A percentile compares a stretch with the other conserved stretches of the same genome.
phyloP scores from a whole-genome alignment of 352 stramenopile species.

The Globisporangium yorkense region DNA sequence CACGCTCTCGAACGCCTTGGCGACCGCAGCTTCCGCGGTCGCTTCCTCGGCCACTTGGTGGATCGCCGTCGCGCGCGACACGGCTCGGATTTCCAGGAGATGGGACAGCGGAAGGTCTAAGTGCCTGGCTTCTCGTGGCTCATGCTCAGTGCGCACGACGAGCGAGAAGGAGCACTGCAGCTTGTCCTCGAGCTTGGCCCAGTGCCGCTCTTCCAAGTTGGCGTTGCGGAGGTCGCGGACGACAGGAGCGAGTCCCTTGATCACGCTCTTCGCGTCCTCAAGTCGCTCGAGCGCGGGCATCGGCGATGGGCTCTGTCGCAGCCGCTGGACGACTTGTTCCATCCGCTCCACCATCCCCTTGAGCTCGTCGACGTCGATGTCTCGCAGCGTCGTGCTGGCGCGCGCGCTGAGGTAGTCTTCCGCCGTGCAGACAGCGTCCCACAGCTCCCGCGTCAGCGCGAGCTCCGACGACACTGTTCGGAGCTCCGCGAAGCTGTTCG shows the following conservation, averaged over 20 bases:
- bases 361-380: conserved; percentile 43
- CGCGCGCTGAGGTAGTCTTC: conserved; percentile 36
- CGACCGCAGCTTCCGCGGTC: conserved; percentile 53
- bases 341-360: conserved; percentile 17
- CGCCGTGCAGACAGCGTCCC: conserved; percentile 41
- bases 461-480: conserved; percentile 27
- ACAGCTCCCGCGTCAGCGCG: conserved; percentile 54
- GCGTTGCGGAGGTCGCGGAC: conserved; percentile 62
- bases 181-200: conserved; percentile 70
- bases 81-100: conserved; percentile 40
- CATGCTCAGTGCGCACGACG: not conserved
- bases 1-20: conserved; percentile 51
- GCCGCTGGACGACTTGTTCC: conserved; percentile 14
- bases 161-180: conserved; percentile 37
- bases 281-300: conserved; percentile 30
- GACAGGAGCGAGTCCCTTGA: conserved; percentile 42
- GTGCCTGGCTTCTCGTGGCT: conserved; percentile 5
- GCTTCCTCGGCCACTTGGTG: conserved; percentile 70
- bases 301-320: conserved; percentile 16
- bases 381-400: conserved; percentile 29
- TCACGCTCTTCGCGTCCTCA: conserved; percentile 25
- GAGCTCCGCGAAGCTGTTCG: conserved; percentile 36
- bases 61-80: conserved; percentile 33
- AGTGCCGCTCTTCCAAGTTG: conserved; percentile 52
- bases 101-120: conserved; percentile 42